Evolutionary conservation across 176 grass and related monocot species (phyloP), one percentile per base, ranked within the genome.

Genomic region (Olyra latifolia): DNA sequence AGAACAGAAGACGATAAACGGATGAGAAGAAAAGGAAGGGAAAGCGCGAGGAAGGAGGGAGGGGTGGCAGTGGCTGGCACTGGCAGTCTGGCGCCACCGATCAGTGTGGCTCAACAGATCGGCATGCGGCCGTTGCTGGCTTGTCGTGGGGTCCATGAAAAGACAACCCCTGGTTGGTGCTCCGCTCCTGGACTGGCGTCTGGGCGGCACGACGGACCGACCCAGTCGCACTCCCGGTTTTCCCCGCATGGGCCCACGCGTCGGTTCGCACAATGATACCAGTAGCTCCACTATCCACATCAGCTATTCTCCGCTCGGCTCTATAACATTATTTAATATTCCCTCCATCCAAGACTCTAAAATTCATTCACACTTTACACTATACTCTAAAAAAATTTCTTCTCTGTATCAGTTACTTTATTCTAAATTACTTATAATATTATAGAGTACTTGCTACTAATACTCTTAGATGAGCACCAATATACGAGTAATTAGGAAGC

Each of bases 151-250:
- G 22, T 4, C 66, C 66, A 64, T 8, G 17, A 40, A 64, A 67
- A 11, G 20, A 17, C 39, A 32, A 3, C 43, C 30, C 35, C n/a
- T 52, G 76, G 40, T 66, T 50, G 27, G 60, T 39, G 60, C 75
- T 50, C 19, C 35, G 44, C 23, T 77, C 16, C 25, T 77, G 13
- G 76, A 65, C 44, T 1, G 25, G 25, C n/a, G n/a, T n/a, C n/a
- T n/a, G n/a, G 65, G 52, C 75, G 58, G 23, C 75, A 78, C 45
- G 75, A 56, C 20, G 13, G 17, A 47, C 57, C 27, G 60, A 66
- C 60, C 76, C 17, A 52, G 45, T 78, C 59, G 10, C 38, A 20
- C 22, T 9, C 43, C 52, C 6, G 3, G 38, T 58, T 64, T 69
- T 43, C 50, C 38, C 39, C 45, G 39, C 16, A 16, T 43, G 50